Conservation (phyloP, 371 early-diverging fungal species). For the Lichtheimia ramosa region DNA sequence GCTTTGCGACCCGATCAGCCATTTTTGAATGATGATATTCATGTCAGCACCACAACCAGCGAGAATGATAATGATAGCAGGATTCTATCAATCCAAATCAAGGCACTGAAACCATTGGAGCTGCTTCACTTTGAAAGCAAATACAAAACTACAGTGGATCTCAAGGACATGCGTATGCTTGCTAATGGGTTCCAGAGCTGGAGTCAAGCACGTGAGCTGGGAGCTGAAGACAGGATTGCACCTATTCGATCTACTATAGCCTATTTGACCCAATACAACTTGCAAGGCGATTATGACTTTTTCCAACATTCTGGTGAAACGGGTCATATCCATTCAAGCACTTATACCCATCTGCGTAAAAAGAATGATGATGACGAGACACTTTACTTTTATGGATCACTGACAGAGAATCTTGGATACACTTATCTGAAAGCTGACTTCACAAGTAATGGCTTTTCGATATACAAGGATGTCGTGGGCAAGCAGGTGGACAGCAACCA, state of each 20-base stretch:
- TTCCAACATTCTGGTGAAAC: constrained; percentile 48
- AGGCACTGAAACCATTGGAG: constrained; percentile 26
- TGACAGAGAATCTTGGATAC: constrained; percentile 53
- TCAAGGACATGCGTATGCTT: constrained; percentile 41
- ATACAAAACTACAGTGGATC: constrained; percentile 19
- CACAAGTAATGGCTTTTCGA: constrained; percentile 30
- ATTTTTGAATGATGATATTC: constrained; percentile 18
- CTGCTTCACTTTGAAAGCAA: constrained; percentile 31
- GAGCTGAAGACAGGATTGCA: constrained; percentile 26
- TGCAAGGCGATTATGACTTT: constrained; percentile 58
- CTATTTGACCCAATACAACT: constrained; percentile 42
- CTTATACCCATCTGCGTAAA: constrained; percentile 51
- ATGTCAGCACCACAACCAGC: constrained; percentile 14
- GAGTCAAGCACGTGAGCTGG: constrained; percentile 49
- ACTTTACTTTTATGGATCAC: constrained; percentile 47
- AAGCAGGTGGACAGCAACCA: constrained; percentile 20
- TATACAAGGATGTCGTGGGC: constrained; percentile 51
- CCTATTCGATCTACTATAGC: constrained; percentile 38
- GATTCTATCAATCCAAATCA: constrained; percentile 12
- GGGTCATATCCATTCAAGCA: constrained; percentile 54
- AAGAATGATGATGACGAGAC: constrained; percentile 30
- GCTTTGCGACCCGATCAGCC: constrained; percentile 16
- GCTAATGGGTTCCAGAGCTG: constrained; percentile 64
- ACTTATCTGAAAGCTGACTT: constrained; percentile 55
- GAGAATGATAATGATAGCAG: constrained; percentile 11